These are phyloP conservation scores for Lactarius tabidus DNA, from an alignment of 768 basidiomycete genomes.

Conservation along the genomic window DNA sequence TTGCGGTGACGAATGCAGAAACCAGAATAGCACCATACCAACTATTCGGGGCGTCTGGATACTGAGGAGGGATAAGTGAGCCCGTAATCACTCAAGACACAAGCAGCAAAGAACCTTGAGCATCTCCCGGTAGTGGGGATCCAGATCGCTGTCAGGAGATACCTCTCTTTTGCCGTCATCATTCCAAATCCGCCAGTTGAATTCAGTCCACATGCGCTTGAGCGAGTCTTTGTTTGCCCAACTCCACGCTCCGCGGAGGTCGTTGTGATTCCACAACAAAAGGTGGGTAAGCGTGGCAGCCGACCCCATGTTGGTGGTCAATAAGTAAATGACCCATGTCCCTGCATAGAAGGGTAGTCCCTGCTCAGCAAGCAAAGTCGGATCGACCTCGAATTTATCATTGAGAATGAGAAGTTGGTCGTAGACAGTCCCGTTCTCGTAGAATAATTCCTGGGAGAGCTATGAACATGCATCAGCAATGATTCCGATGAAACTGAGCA, in stretches of 20 bases:
- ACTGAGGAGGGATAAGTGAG: slow-evolving; percentile 26
- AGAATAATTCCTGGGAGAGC: slow-evolving; percentile 29
- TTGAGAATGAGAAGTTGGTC: slow-evolving; percentile 31
- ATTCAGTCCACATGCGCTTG: slow-evolving; percentile 33
- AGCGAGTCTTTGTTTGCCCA: slow-evolving; percentile 42
- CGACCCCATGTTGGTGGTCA: slow-evolving; percentile 45
- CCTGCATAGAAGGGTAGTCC: slow-evolving; percentile 46
- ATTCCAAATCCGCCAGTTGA: slow-evolving; percentile 43
- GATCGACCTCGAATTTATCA: slow-evolving; percentile 42
- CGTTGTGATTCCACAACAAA: slow-evolving; percentile 45
- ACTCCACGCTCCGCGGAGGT: slow-evolving; percentile 42
- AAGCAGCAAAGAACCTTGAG: slow-evolving; percentile 36
- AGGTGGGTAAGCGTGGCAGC: slow-evolving; percentile 48
- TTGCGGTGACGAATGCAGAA: slow-evolving; percentile 33
- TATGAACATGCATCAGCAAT: background rate
- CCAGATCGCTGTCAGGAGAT: slow-evolving; percentile 35
- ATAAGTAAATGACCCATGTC: slow-evolving; percentile 45
- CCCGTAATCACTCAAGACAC: background rate
- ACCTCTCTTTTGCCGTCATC: slow-evolving; percentile 36
- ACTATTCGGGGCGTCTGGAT: slow-evolving; percentile 33
- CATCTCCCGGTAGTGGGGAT: slow-evolving; percentile 51
- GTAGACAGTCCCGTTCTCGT: slow-evolving; percentile 28
- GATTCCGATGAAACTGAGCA: background rate
- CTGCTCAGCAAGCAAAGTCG: slow-evolving; percentile 38
- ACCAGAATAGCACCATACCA: slow-evolving; percentile 34